Percentiles rank a stretch among this genome's conserved stretches.
phyloP scores from a whole-genome alignment of 805 yeast species.

The Hanseniaspora clermontiae region DNA sequence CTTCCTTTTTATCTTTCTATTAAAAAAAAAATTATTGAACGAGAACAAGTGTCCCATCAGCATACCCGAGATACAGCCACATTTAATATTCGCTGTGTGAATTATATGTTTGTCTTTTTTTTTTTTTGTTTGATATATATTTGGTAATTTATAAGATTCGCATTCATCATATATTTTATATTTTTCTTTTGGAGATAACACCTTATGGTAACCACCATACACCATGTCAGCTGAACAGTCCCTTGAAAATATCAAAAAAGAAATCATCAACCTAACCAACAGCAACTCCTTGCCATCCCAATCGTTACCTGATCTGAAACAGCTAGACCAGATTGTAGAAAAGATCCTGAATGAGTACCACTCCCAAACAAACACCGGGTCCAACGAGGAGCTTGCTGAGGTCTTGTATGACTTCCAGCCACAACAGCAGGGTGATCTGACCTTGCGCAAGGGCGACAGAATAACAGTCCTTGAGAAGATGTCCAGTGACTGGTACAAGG shows the following conservation, averaged over 20 bases:
- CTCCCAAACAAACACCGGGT: constrained; percentile 7
- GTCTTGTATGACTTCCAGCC: constrained; percentile 67
- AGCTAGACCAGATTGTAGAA: constrained; percentile 9
- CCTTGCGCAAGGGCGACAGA: constrained; percentile 51
- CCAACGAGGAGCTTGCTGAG: constrained; percentile 29
- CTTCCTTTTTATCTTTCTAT: too few species aligned
- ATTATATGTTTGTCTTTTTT: too few species aligned
- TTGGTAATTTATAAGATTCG: too few species aligned
- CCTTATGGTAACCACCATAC: too few species aligned
- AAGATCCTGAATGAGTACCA: constrained; percentile 14
- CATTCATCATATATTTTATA: too few species aligned
- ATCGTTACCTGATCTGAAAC: constrained; percentile 12
- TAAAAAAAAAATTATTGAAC: too few species aligned
- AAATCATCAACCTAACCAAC: neutral
- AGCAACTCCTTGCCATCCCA: constrained; percentile 4
- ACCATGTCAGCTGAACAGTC: constrained; percentile 5
- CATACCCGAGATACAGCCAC: too few species aligned
- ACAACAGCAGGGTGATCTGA: constrained; percentile 64
- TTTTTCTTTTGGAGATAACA: too few species aligned
- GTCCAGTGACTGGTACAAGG: constrained; percentile 88
- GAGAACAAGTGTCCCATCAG: too few species aligned
- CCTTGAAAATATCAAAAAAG: constrained; percentile 8
- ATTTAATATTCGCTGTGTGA: too few species aligned
- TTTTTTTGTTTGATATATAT: too few species aligned
- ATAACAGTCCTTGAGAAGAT: constrained; percentile 58